Evolutionary conservation across 176 grass and related monocot genomes (phyloP).

Genomic region (Ananas comosus): DNA sequence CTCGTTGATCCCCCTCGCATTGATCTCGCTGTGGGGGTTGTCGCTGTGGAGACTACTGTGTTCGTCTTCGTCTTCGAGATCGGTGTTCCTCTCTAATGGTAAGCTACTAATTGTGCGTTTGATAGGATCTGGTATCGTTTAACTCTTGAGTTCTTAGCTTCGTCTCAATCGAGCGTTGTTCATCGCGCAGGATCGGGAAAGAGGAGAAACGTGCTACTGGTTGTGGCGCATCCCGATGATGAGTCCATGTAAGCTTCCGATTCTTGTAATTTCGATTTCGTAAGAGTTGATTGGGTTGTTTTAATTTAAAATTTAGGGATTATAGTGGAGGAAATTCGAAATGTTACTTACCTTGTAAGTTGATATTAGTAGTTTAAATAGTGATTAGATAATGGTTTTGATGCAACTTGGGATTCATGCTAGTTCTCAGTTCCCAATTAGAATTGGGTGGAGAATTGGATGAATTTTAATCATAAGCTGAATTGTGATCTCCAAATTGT

Average conservation of each 20-base stretch:
- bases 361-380: no score
- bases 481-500: no score
- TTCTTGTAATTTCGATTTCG: neutral
- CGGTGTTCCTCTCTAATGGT: slow-evolving; percentile 5
- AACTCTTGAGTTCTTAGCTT: no score
- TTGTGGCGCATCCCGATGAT: slow-evolving; percentile 85
- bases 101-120: neutral
- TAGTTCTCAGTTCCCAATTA: no score
- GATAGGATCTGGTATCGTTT: neutral
- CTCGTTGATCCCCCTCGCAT: slow-evolving; percentile 16
- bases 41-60: slow-evolving; percentile 25
- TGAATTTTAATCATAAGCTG: no score
- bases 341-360: no score
- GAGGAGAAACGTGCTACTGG: slow-evolving; percentile 59
- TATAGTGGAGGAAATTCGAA: neutral
- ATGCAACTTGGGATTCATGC: no score
- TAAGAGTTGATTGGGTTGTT: neutral
- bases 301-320: neutral
- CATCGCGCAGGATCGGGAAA: slow-evolving; percentile 22
- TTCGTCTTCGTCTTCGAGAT: slow-evolving; percentile 5
- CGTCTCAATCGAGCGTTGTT: no score
- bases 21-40: slow-evolving; percentile 38
- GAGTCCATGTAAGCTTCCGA: slow-evolving; percentile 62
- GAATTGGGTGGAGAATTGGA: no score
- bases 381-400: no score